phyloP scores from a whole-genome alignment of 176 grass and related monocot genomes.

The Carex parvula region DNA sequence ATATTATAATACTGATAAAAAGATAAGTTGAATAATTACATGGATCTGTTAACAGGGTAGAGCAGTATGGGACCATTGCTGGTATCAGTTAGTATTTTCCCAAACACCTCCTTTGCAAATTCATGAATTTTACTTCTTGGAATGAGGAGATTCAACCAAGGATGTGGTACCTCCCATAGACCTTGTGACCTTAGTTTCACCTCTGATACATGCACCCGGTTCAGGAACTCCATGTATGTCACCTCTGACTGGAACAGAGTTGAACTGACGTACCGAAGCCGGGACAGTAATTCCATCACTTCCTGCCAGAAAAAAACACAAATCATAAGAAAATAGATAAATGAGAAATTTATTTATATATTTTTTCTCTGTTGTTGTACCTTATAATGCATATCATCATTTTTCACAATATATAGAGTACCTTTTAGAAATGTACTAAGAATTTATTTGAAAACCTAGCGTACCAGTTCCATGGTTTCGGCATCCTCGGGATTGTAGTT shows the following conservation, averaged over 20 bases:
- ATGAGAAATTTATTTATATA: not conserved
- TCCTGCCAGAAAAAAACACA: constrained; percentile 34
- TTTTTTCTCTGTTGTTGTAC: not conserved
- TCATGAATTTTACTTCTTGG: constrained; percentile 58
- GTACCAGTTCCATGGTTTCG: constrained; percentile 59
- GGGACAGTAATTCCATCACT: constrained; percentile 48
- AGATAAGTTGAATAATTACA: constrained; percentile 37
- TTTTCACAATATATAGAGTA: not conserved
- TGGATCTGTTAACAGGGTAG: constrained; percentile 82
- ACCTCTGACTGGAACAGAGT: constrained; percentile 86
- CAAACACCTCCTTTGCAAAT: constrained; percentile 73
- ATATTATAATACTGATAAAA: not conserved
- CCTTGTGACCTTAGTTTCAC: constrained; percentile 72
- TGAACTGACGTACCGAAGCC: constrained; percentile 62
- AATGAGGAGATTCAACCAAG: constrained; percentile 90
- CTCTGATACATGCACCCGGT: constrained; percentile 82
- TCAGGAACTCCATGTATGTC: constrained; percentile 78
- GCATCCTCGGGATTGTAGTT: constrained; percentile 53
- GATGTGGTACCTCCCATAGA: constrained; percentile 93
- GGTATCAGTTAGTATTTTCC: constrained; percentile 82
- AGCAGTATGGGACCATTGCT: constrained; percentile 88
- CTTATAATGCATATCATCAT: not conserved
- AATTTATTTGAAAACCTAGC: not conserved
- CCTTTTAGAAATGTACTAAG: not conserved
- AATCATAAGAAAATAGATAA: not conserved